Evolutionary conservation across 2,329 filamentous ascomycete genomes (phyloP).

Genomic region (Alternaria panax): DNA sequence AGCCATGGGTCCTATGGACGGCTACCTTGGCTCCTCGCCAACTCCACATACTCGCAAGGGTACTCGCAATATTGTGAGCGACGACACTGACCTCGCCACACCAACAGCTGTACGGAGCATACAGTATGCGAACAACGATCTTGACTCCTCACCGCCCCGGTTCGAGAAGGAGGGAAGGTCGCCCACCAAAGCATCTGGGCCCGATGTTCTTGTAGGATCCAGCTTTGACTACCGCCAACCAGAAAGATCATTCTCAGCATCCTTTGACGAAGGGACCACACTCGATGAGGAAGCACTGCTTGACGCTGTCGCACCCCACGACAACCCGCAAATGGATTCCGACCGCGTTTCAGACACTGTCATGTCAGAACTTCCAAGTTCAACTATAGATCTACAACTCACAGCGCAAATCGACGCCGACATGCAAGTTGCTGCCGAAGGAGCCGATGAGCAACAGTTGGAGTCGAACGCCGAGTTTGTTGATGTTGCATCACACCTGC

Average conservation of each 20-base stretch:
- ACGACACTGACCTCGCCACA: constrained; percentile 37
- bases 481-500: constrained; percentile 33
- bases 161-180: constrained; percentile 24
- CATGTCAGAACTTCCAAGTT: constrained; percentile 40
- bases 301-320: constrained; percentile 18
- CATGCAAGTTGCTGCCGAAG: constrained; percentile 28
- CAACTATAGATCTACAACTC: constrained; percentile 43
- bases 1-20: constrained; percentile 45
- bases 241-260: constrained; percentile 24
- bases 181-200: neutral
- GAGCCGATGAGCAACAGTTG: constrained; percentile 12
- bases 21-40: constrained; percentile 47
- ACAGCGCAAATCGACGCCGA: constrained; percentile 48
- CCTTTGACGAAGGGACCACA: constrained; percentile 45
- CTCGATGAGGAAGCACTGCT: constrained; percentile 39
- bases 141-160: constrained; percentile 48
- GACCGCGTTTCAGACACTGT: constrained; percentile 15
- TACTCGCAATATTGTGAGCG: constrained; percentile 34
- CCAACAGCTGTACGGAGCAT: constrained; percentile 39
- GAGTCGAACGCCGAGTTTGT: constrained; percentile 33
- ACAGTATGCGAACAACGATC: constrained; percentile 34
- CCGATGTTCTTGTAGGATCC: constrained; percentile 21
- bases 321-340: constrained; percentile 7
- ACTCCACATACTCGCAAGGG: constrained; percentile 44
- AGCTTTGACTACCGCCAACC: constrained; percentile 32